phyloP scores from a whole-genome alignment of 768 basidiomycete species.

The Podaxis mareebaensis region DNA sequence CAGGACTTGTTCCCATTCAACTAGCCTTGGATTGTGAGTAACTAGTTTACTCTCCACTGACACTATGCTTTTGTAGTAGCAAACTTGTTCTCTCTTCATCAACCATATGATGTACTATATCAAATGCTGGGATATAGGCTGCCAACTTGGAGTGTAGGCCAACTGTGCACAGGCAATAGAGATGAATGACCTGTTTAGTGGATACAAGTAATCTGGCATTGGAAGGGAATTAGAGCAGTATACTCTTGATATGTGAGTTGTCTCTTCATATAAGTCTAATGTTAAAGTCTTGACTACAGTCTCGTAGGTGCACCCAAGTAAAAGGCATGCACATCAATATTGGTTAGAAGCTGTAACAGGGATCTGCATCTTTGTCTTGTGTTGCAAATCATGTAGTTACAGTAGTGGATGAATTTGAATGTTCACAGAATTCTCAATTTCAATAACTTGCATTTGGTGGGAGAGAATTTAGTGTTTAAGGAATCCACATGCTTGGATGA shows the following conservation, averaged over 20 bases:
- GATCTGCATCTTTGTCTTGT: background rate
- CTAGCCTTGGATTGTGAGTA: no score
- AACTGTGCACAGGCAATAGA: conserved; percentile 46
- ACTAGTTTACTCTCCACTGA: no score
- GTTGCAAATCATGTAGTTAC: no score
- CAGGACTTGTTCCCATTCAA: no score
- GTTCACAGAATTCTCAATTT: no score
- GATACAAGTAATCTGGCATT: conserved; percentile 74
- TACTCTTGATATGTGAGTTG: conserved; percentile 50
- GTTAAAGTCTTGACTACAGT: background rate
- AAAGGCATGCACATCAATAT: conserved; percentile 68
- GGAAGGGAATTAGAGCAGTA: conserved; percentile 72
- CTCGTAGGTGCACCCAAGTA: conserved; percentile 51
- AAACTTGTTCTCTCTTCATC: no score
- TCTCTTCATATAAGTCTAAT: background rate
- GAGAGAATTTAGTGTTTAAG: no score
- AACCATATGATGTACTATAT: background rate
- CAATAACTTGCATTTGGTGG: no score
- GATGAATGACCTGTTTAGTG: conserved; percentile 62
- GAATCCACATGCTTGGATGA: no score
- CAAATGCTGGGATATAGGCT: no score
- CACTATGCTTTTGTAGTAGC: no score
- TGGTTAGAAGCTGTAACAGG: conserved; percentile 19
- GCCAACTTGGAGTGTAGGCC: conserved; percentile 27
- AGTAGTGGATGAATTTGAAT: no score